A percentile compares a stretch with the other conserved stretches of the same genome.
phyloP scores from a whole-genome alignment of 2,329 filamentous ascomycete genomes.

The Pyrenophora teres region DNA sequence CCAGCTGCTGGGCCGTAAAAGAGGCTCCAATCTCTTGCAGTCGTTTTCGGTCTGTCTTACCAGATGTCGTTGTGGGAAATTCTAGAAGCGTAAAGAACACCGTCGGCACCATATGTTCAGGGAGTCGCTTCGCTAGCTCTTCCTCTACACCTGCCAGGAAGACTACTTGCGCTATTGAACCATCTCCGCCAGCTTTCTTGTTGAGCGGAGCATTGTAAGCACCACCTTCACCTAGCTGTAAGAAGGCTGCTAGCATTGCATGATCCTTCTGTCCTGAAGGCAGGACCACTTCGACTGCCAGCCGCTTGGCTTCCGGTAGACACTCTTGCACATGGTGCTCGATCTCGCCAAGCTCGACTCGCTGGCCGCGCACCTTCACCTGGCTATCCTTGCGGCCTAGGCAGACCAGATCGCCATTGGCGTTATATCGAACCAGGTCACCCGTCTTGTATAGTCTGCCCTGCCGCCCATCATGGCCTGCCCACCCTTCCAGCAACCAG shows the following conservation, averaged over 20 bases:
- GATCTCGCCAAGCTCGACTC: too few relatives aligned
- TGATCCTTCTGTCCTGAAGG: background rate
- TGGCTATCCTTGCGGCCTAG: constrained; percentile 10
- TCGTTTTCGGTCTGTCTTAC: too few relatives aligned
- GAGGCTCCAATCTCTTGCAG: constrained; percentile 6
- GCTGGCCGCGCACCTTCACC: too few relatives aligned
- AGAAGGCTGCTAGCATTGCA: background rate
- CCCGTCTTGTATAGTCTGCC: too few relatives aligned
- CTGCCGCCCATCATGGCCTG: constrained; percentile 6
- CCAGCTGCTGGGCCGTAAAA: background rate
- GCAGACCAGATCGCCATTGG: background rate
- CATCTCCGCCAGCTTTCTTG: too few relatives aligned
- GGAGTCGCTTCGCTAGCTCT: too few relatives aligned
- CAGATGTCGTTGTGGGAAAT: constrained; percentile 29
- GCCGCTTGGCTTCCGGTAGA: too few relatives aligned
- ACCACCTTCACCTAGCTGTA: background rate
- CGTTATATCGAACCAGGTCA: background rate
- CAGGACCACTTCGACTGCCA: background rate
- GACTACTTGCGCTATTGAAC: too few relatives aligned
- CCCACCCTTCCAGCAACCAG: background rate
- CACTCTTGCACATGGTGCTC: too few relatives aligned
- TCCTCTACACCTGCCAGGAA: background rate
- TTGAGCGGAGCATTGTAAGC: background rate
- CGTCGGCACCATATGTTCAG: background rate
- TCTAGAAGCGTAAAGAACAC: background rate